phyloP scores from a whole-genome alignment of 345 rosid genomes.

The Lenwebbia sp. region DNA sequence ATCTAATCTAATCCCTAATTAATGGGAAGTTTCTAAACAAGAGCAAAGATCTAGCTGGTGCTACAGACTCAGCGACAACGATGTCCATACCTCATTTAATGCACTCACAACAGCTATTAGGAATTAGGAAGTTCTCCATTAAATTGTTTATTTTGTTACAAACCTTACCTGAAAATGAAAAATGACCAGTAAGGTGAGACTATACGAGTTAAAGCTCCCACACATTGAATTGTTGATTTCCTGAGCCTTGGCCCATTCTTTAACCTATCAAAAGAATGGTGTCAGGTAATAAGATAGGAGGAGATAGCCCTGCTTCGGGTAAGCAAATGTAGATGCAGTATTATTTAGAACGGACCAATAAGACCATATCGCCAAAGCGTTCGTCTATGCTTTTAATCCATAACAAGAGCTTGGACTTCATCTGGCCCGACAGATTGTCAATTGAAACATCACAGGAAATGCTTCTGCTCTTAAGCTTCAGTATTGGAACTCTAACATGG shows the following conservation, averaged over 20 bases:
- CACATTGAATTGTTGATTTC: slow-evolving; percentile 50
- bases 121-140: neutral
- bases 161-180: slow-evolving; percentile 79
- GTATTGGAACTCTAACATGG: slow-evolving; percentile 69
- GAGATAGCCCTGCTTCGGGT: neutral
- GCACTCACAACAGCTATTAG: neutral
- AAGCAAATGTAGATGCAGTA: neutral
- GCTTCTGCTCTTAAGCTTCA: slow-evolving; percentile 42
- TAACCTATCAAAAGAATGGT: slow-evolving; percentile 39
- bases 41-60: neutral
- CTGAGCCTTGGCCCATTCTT: slow-evolving; percentile 91
- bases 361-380: slow-evolving; percentile 65
- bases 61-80: neutral
- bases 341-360: slow-evolving; percentile 32
- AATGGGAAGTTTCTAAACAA: neutral
- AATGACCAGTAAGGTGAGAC: slow-evolving; percentile 64
- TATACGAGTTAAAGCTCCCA: slow-evolving; percentile 68
- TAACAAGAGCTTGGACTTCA: slow-evolving; percentile 61
- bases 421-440: slow-evolving; percentile 56
- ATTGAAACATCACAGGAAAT: slow-evolving; percentile 82
- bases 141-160: neutral
- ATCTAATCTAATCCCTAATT: neutral
- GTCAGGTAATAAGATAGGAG: neutral
- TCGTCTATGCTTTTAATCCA: slow-evolving; percentile 75
- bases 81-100: neutral